phyloP scores from a whole-genome alignment of 306 rosid genomes.

The Trifolium subterraneum region DNA sequence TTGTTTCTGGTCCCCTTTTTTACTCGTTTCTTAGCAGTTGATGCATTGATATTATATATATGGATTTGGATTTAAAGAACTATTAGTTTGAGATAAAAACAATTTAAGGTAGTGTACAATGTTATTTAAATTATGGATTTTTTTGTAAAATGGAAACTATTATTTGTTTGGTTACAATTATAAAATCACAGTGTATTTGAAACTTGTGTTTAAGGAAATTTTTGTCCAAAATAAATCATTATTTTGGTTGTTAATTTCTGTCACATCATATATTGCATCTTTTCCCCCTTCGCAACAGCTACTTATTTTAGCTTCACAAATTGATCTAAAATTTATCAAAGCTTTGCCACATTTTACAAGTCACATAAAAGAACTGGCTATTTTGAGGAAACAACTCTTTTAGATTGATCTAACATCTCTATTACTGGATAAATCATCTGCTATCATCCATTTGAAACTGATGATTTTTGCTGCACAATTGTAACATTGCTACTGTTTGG shows the following conservation, averaged over 20 bases:
- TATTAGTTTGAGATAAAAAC: neutral
- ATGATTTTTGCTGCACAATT: neutral
- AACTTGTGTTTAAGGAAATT: neutral
- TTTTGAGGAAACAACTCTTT: constrained; percentile 1
- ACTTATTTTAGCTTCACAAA: neutral
- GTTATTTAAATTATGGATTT: constrained; percentile 6
- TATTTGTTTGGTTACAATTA: neutral
- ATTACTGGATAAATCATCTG: constrained; percentile 3
- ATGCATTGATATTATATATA: neutral
- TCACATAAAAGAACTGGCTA: neutral
- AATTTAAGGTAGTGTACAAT: neutral
- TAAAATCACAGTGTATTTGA: neutral
- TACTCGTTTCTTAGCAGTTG: constrained; percentile 8
- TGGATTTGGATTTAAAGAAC: neutral
- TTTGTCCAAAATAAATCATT: neutral
- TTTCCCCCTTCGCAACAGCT: neutral
- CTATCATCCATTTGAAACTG: constrained; percentile 6
- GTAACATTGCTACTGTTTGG: neutral
- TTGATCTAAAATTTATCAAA: neutral
- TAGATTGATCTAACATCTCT: neutral
- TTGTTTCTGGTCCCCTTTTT: neutral
- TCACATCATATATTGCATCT: neutral
- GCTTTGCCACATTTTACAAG: neutral
- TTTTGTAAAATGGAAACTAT: neutral
- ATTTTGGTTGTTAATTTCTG: constrained; percentile 6